Evolutionary conservation across 179 eudicot genomes (phyloP).

Genomic region (Monotropa hypopitys): DNA sequence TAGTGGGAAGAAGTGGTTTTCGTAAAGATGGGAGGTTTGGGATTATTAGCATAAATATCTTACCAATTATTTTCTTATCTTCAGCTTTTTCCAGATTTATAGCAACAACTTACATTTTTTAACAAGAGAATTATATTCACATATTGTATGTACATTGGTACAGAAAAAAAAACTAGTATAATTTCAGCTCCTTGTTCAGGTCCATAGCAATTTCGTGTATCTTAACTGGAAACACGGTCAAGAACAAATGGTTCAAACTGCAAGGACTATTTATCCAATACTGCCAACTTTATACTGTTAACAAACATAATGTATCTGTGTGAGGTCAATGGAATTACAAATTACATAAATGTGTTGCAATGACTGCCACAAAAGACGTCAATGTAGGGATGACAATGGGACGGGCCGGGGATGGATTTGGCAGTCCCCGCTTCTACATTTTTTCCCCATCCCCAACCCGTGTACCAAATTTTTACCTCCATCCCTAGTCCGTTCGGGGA

Average conservation of each 20-base stretch:
- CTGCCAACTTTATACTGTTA: background rate
- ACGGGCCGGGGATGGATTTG: too few relatives aligned
- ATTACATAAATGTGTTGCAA: too few relatives aligned
- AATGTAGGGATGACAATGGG: too few relatives aligned
- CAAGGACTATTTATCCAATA: background rate
- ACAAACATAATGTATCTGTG: too few relatives aligned
- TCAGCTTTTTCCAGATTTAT: background rate
- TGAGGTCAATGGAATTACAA: too few relatives aligned
- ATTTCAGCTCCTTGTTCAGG: background rate
- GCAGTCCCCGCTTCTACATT: too few relatives aligned
- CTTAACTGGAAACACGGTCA: background rate
- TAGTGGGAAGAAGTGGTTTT: conserved; percentile 44
- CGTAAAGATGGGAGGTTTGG: conserved; percentile 6
- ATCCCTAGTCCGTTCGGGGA: too few relatives aligned
- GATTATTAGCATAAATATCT: background rate
- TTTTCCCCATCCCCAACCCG: too few relatives aligned
- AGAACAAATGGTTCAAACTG: too few relatives aligned
- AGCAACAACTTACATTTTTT: background rate
- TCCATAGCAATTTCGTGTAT: background rate
- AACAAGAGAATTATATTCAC: background rate
- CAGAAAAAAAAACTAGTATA: too few relatives aligned
- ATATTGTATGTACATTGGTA: background rate
- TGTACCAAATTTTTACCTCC: too few relatives aligned
- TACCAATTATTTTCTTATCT: background rate
- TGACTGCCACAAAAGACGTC: too few relatives aligned